phyloP scores from a whole-genome alignment of 2,329 filamentous ascomycete species.

The Nemania diffusa region DNA sequence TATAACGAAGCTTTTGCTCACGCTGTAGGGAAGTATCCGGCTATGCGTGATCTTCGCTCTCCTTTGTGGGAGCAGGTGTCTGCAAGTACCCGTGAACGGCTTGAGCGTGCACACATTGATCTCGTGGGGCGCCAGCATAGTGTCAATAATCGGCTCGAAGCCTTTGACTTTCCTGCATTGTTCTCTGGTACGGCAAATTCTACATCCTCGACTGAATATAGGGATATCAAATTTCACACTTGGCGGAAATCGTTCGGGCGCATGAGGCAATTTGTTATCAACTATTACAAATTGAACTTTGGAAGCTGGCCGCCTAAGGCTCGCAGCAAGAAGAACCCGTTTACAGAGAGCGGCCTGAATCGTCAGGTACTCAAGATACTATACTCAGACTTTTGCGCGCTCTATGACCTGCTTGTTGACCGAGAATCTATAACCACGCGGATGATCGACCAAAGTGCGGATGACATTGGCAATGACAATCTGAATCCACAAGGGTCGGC shows the following conservation, averaged over 20 bases:
- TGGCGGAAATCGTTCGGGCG: slow-evolving; percentile 81
- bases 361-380: slow-evolving; percentile 82
- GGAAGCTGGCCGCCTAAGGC: slow-evolving; percentile 90
- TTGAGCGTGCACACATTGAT: slow-evolving; percentile 85
- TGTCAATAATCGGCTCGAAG: slow-evolving; percentile 77
- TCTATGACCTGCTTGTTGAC: slow-evolving; percentile 92
- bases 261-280: slow-evolving; percentile 78
- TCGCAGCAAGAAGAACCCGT: slow-evolving; percentile 88
- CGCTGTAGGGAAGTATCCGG: slow-evolving; percentile 84
- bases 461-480: slow-evolving; percentile 63
- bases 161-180: slow-evolving; percentile 90
- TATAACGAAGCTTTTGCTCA: slow-evolving; percentile 95
- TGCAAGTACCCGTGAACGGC: slow-evolving; percentile 75
- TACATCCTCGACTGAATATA: slow-evolving; percentile 79
- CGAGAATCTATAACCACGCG: slow-evolving; percentile 81
- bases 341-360: slow-evolving; percentile 87
- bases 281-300: slow-evolving; percentile 70
- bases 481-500: slow-evolving; percentile 73
- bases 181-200: slow-evolving; percentile 91
- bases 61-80: slow-evolving; percentile 78
- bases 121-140: slow-evolving; percentile 76
- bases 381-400: slow-evolving; percentile 84
- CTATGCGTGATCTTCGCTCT: slow-evolving; percentile 73
- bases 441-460: slow-evolving; percentile 73
- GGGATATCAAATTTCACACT: slow-evolving; percentile 80